Evolutionary conservation across 345 rosid species (phyloP).

Genomic region (Clausena lansium): DNA sequence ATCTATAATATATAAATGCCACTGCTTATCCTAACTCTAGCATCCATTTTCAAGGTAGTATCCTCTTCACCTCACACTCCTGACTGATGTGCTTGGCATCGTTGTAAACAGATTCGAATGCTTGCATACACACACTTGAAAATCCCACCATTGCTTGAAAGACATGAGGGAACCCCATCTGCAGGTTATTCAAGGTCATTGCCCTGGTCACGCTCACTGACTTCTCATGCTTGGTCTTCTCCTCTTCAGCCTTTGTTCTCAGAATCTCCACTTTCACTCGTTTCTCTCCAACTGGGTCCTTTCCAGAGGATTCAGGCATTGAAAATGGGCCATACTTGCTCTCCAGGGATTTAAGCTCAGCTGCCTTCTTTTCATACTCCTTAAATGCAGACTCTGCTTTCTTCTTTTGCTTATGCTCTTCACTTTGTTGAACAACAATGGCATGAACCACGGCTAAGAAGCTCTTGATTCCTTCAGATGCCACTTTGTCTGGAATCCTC

Average conservation of each 20-base stretch:
- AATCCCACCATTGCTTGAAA: slow-evolving; percentile 91
- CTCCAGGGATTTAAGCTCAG: slow-evolving; percentile 70
- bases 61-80: slow-evolving; percentile 52
- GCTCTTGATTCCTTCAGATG: slow-evolving; percentile 95
- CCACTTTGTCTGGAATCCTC: slow-evolving; percentile 92
- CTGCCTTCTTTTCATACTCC: slow-evolving; percentile 67
- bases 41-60: slow-evolving; percentile 35
- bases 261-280: slow-evolving; percentile 56
- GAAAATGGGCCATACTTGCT: slow-evolving; percentile 69
- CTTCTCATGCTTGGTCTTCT: slow-evolving; percentile 78
- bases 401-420: slow-evolving; percentile 86
- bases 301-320: slow-evolving; percentile 41
- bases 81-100: slow-evolving; percentile 52
- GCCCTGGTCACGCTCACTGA: slow-evolving; percentile 68
- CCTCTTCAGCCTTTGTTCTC: slow-evolving; percentile 79
- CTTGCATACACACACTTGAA: slow-evolving; percentile 90
- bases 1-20: neutral
- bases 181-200: slow-evolving; percentile 82
- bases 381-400: slow-evolving; percentile 58
- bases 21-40: neutral
- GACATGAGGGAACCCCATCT: slow-evolving; percentile 91
- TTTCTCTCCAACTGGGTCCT: slow-evolving; percentile 65
- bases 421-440: slow-evolving; percentile 80
- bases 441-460: slow-evolving; percentile 77
- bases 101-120: slow-evolving; percentile 77